Conservation (phyloP, 2,329 filamentous ascomycete genomes). For the Diaporthe nobilis region DNA sequence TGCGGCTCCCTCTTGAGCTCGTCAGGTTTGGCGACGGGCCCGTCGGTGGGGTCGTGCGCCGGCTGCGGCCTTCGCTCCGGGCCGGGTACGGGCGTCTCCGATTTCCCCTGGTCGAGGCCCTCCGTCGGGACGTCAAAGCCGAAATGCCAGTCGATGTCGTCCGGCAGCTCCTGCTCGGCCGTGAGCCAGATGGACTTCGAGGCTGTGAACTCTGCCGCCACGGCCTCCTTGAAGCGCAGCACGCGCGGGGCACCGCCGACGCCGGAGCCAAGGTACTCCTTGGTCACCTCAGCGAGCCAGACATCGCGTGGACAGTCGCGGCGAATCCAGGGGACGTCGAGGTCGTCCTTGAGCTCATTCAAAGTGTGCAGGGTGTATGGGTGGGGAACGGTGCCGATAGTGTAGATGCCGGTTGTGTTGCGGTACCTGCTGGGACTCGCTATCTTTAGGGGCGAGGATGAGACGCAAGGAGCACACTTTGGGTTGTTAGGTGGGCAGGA, state of each 20-base stretch:
- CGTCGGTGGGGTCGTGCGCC: slow-evolving; percentile 62
- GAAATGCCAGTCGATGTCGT: slow-evolving; percentile 90
- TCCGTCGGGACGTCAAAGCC: slow-evolving; percentile 83
- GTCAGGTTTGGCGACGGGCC: slow-evolving; percentile 65
- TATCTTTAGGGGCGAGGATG: slow-evolving; percentile 75
- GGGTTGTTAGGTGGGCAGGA: slow-evolving; percentile 88
- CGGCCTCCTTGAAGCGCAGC: slow-evolving; percentile 83
- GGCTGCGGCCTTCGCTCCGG: slow-evolving; percentile 69
- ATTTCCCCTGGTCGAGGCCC: slow-evolving; percentile 65
- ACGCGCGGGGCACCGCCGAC: slow-evolving; percentile 76
- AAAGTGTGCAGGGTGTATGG: slow-evolving; percentile 87
- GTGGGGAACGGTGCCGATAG: slow-evolving; percentile 90
- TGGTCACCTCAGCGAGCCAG: slow-evolving; percentile 82
- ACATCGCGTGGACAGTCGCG: slow-evolving; percentile 79
- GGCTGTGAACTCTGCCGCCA: slow-evolving; percentile 77
- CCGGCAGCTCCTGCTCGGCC: slow-evolving; percentile 73
- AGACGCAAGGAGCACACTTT: slow-evolving; percentile 81
- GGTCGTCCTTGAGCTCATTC: slow-evolving; percentile 70
- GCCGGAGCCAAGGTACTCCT: slow-evolving; percentile 74
- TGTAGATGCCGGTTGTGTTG: slow-evolving; percentile 81
- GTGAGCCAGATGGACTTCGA: slow-evolving; percentile 84
- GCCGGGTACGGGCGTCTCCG: slow-evolving; percentile 70
- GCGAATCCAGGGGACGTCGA: slow-evolving; percentile 76
- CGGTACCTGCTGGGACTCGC: slow-evolving; percentile 76
- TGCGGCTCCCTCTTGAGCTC: slow-evolving; percentile 68